phyloP scores from a whole-genome alignment of 768 basidiomycete species.

The Pisolithus albus region DNA sequence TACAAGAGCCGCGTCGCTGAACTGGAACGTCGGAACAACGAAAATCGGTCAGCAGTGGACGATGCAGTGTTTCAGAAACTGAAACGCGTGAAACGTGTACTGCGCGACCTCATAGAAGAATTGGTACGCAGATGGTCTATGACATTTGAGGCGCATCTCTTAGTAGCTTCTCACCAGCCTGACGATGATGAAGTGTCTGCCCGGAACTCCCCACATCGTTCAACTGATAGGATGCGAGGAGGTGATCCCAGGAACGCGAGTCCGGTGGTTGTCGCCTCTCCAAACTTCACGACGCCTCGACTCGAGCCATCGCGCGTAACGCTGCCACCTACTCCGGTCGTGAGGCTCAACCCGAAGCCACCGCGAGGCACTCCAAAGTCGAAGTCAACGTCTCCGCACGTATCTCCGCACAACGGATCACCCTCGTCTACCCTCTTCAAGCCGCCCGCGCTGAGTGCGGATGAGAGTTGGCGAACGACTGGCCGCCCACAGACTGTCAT shows the following conservation, averaged over 20 bases:
- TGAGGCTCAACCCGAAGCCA: background rate
- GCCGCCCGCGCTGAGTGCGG: constrained; percentile 8
- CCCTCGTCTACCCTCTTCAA: constrained; percentile 3
- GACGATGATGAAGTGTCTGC: constrained; percentile 11
- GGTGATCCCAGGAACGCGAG: too few relatives aligned
- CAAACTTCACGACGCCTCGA: too few relatives aligned
- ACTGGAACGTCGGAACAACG: constrained; percentile 29
- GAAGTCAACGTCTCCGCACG: background rate
- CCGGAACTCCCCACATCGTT: constrained; percentile 9
- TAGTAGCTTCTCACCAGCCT: constrained; percentile 9
- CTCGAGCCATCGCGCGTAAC: too few relatives aligned
- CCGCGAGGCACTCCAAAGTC: background rate
- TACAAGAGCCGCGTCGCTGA: constrained; percentile 28
- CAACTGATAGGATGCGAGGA: background rate
- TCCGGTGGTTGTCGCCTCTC: background rate
- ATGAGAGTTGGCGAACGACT: constrained; percentile 36
- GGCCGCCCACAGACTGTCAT: background rate
- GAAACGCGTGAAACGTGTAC: constrained; percentile 32
- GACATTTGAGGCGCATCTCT: background rate
- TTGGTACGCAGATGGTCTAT: constrained; percentile 20
- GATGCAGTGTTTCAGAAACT: constrained; percentile 26
- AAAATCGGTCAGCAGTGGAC: constrained; percentile 13
- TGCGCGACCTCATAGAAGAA: constrained; percentile 38
- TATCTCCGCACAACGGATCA: background rate
- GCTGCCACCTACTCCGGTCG: too few relatives aligned